Conservation (phyloP, 140 eudicot genomes). For the Bidens hawaiensis region DNA sequence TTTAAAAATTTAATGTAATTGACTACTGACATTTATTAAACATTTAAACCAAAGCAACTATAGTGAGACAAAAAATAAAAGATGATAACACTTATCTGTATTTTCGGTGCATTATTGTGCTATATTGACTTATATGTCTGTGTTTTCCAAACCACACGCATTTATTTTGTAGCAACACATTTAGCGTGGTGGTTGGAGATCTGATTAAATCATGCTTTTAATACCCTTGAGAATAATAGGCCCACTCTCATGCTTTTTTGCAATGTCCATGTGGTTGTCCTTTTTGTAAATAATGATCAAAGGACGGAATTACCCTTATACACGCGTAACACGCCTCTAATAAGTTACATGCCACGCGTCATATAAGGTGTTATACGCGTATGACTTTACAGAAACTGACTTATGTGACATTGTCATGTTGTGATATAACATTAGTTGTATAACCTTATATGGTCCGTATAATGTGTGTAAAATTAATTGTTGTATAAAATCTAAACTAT, state of each 20-base stretch:
- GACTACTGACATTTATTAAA: not conserved
- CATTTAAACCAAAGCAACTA: slow-evolving; percentile 3
- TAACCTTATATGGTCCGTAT: no score
- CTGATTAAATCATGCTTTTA: slow-evolving; percentile 13
- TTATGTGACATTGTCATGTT: no score
- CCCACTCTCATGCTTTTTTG: not conserved
- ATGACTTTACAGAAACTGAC: no score
- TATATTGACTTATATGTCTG: slow-evolving; percentile 11
- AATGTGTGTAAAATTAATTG: not conserved
- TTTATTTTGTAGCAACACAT: slow-evolving; percentile 18
- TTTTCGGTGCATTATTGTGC: slow-evolving; percentile 33
- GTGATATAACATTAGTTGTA: no score
- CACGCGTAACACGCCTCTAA: no score
- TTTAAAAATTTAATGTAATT: not conserved
- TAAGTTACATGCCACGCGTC: no score
- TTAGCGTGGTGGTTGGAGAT: slow-evolving; percentile 24
- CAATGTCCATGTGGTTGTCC: slow-evolving; percentile 21
- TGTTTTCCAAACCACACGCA: slow-evolving; percentile 14
- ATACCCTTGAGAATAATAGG: not conserved
- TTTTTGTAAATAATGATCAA: not conserved
- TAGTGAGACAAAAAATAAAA: slow-evolving; percentile 11
- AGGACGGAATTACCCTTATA: not conserved
- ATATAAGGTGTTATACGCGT: no score
- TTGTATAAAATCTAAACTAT: slow-evolving; percentile 10
- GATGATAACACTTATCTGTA: slow-evolving; percentile 7